These are phyloP conservation scores for Haplographium delicatum DNA, from an alignment of 495 filamentous ascomycete genomes.

Conservation along the genomic window DNA sequence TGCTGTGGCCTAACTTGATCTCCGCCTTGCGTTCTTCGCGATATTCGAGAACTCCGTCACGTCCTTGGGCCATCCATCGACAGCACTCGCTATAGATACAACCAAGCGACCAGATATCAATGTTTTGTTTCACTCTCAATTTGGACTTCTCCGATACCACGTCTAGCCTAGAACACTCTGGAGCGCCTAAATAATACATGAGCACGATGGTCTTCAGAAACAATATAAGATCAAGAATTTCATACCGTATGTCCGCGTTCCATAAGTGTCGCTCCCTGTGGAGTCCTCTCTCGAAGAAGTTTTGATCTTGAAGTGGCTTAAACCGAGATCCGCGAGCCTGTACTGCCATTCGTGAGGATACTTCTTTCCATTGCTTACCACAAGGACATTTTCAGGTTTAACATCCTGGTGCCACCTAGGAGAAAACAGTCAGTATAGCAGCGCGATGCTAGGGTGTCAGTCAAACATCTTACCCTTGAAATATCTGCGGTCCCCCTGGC, in stretches of 20 bases:
- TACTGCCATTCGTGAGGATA: conserved; percentile 29
- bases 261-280: conserved; percentile 28
- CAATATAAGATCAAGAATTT: not conserved
- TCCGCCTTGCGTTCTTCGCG: conserved; percentile 25
- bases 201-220: not conserved
- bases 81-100: conserved; percentile 38
- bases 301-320: conserved; percentile 29
- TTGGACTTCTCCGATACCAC: not conserved
- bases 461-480: conserved; percentile 14
- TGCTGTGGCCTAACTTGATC: conserved; percentile 13
- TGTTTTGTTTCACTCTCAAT: not conserved
- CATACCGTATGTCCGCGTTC: conserved; percentile 32
- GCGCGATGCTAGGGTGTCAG: not conserved
- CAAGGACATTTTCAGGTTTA: conserved; percentile 35
- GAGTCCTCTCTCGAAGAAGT: conserved; percentile 8
- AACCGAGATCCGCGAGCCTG: conserved; percentile 38
- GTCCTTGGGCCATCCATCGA: conserved; percentile 31
- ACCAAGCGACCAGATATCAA: conserved; percentile 38
- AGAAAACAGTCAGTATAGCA: not conserved
- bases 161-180: conserved; percentile 21
- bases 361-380: conserved; percentile 23
- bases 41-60: conserved; percentile 28
- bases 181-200: conserved; percentile 24
- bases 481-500: conserved; percentile 7
- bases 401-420: conserved; percentile 36